Percentiles rank a stretch among this genome's conserved stretches.
Evolutionary conservation across 148 eudicot genomes (phyloP).

Genomic region (Selenicereus undatus): DNA sequence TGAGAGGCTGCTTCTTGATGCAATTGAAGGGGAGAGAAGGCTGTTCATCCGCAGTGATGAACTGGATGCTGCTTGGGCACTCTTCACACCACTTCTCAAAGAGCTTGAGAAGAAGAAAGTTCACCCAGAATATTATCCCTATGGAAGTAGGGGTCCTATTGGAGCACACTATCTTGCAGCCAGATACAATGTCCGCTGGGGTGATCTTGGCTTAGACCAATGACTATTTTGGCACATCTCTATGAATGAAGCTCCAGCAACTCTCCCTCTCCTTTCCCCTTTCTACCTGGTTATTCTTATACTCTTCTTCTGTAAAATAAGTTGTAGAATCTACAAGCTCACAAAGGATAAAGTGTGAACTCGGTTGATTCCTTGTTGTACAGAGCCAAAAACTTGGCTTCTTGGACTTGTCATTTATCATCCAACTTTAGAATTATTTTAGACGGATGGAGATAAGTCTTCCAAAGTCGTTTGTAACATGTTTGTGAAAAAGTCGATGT

Average conservation of each 20-base stretch:
- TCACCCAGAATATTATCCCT: constrained; percentile 82
- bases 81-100: constrained; percentile 82
- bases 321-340: constrained; percentile 1
- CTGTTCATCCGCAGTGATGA: constrained; percentile 91
- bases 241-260: constrained; percentile 8
- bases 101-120: constrained; percentile 77
- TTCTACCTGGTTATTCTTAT: background rate
- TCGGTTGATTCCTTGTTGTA: constrained; percentile 24
- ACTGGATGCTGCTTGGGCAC: constrained; percentile 91
- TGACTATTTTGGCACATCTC: constrained; percentile 12
- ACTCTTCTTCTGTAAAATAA: background rate
- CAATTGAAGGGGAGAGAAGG: constrained; percentile 92
- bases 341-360: background rate
- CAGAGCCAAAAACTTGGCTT: constrained; percentile 16
- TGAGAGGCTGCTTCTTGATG: constrained; percentile 93
- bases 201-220: constrained; percentile 57
- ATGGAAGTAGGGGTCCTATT: constrained; percentile 94
- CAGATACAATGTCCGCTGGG: constrained; percentile 79
- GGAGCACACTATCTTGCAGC: constrained; percentile 99
- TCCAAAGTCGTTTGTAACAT: background rate
- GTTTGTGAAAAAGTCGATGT: too few relatives aligned
- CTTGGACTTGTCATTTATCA: background rate
- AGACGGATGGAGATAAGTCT: background rate
- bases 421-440: background rate
- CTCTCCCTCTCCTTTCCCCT: background rate